Evolutionary conservation across 768 basidiomycete genomes (phyloP), one percentile per base, ranked within the genome.

Genomic region (Agrocybe pediades): DNA sequence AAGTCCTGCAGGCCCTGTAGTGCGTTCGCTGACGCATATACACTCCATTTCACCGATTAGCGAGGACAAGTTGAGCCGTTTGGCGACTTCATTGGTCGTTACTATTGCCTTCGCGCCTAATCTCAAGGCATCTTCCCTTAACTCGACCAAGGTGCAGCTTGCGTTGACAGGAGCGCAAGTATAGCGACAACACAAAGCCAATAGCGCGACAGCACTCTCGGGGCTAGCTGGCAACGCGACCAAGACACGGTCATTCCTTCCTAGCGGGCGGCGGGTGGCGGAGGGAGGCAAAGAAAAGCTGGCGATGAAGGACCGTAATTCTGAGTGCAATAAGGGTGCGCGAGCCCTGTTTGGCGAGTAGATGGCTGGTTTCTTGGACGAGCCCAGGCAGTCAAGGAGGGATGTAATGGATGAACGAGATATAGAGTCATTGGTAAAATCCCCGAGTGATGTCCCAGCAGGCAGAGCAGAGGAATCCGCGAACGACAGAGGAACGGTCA

Each of bases 161-260:
- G 75, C 70, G 60, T 79, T 80, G 30, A 79, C 73, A 0, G 78
- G 79, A 5, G 75, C 78, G 49, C 74, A 75, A 16, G 76, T 74
- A 63, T 79, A 74, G 56, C 78, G 77, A 46, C 55, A 61, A 9
- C 73, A 67, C n/a, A 80, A 55, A 1, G 77, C 69, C 41, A 79
- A 70, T 13, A 80, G 62, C 4, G 78, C 78, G 11, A 79, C 60
- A 0, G 77, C 79, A 48, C 75, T 78, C 56, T 77, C 74, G n/a
- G 77, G 74, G 8, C 77, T 76, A 9, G 76, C 74, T 6, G 77
- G 76, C 6, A 79, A 65, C 3, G 68, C 74, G 48, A 77, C 63
- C 68, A 80, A 74, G 51, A 80, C 68, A 11, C 79, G 71, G 63
- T 79, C 76, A 60, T 78, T 80, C 11, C 68, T 73, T 9, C 70